These are phyloP conservation scores for Suhomyces chickasaworum DNA, from an alignment of 1,139 yeast species.

Conservation along the genomic window DNA sequence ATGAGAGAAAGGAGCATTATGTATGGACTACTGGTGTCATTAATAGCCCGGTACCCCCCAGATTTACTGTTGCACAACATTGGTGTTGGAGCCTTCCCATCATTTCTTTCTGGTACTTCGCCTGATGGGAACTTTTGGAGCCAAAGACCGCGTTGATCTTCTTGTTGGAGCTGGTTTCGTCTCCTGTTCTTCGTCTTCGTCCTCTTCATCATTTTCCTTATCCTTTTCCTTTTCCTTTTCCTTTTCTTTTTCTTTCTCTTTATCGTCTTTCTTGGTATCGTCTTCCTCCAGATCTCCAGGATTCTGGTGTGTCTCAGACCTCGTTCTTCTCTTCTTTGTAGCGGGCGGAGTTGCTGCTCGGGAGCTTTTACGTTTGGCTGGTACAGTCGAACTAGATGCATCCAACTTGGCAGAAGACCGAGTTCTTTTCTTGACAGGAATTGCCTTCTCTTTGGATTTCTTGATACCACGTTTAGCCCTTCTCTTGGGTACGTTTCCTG, in stretches of 20 bases:
- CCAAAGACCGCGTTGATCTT: slow-evolving; percentile 22
- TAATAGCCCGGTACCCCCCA: too few species aligned
- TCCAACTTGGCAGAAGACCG: slow-evolving; percentile 30
- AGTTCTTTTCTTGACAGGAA: slow-evolving; percentile 30
- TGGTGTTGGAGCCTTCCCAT: background rate
- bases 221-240: slow-evolving; percentile 12
- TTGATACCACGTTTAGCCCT: background rate
- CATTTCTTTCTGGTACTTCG: slow-evolving; percentile 32
- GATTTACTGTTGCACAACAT: too few species aligned
- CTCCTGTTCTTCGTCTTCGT: slow-evolving; percentile 24
- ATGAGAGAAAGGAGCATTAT: too few species aligned
- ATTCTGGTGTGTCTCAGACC: slow-evolving; percentile 29
- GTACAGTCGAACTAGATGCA: slow-evolving; percentile 15
- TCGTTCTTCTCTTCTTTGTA: slow-evolving; percentile 26
- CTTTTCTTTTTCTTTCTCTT: slow-evolving; percentile 14
- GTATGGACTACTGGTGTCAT: too few species aligned
- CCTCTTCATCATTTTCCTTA: slow-evolving; percentile 15
- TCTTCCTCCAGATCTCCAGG: slow-evolving; percentile 12
- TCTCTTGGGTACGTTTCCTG: background rate
- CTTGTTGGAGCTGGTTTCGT: background rate
- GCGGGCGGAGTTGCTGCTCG: slow-evolving; percentile 17
- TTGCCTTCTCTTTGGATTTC: slow-evolving; percentile 12
- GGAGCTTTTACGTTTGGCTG: slow-evolving; percentile 17
- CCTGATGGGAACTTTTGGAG: slow-evolving; percentile 24
- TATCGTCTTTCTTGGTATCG: slow-evolving; percentile 10